Percentiles rank a stretch among this genome's conserved stretches.
phyloP scores from a whole-genome alignment of 192 early-diverging fungal species.

The Linnemannia hyalina region DNA sequence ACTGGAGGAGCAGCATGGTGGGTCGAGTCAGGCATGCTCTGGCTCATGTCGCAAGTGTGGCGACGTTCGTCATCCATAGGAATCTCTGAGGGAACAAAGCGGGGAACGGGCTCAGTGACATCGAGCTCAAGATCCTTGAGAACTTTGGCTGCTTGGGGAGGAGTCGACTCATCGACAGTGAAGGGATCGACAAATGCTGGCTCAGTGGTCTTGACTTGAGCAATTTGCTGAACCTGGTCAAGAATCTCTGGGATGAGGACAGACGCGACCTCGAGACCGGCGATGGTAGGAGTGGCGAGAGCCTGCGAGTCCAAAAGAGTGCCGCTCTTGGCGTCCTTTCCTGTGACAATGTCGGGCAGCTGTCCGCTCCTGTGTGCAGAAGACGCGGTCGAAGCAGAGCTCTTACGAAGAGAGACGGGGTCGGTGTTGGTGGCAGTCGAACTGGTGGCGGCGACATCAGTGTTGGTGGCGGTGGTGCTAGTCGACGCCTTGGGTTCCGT shows the following conservation, averaged over 20 bases:
- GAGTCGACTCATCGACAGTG: background rate
- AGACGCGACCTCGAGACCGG: conserved; percentile 32
- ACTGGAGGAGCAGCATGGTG: conserved; percentile 35
- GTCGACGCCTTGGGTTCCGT: background rate
- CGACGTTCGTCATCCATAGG: conserved; percentile 44
- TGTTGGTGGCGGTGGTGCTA: background rate
- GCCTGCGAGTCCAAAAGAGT: conserved; percentile 7
- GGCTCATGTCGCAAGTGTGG: conserved; percentile 55
- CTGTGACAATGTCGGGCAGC: conserved; percentile 30
- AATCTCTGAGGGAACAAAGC: conserved; percentile 26
- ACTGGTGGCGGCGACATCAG: background rate
- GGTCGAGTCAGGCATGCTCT: conserved; percentile 17
- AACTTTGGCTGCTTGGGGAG: background rate
- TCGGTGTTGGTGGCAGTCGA: conserved; percentile 16
- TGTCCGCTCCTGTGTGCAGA: background rate
- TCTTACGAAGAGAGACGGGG: background rate
- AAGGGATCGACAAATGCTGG: conserved; percentile 8
- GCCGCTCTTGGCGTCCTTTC: background rate
- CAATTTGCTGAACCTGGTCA: background rate
- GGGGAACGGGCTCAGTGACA: conserved; percentile 6
- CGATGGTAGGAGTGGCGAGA: conserved; percentile 28
- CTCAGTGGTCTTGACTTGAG: conserved; percentile 11
- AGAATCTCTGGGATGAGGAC: conserved; percentile 15
- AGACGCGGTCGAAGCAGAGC: background rate
- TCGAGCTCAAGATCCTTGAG: conserved; percentile 19